Base-by-base conservation (phyloP, 805 yeast species). In the Pichia eremophila region DNA sequence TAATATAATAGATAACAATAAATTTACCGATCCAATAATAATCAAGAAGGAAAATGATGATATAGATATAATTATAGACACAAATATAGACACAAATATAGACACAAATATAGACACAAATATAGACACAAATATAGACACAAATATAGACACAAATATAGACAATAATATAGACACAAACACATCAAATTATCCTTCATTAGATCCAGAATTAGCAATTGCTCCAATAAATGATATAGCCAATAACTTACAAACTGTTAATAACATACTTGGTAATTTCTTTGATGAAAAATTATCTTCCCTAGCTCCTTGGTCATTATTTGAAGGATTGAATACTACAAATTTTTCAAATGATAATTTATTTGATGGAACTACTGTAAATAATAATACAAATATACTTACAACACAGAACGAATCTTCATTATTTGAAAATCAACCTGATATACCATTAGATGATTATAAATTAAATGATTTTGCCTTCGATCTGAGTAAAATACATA, bases 251-350 rank as follows among this genome's bases (percentile, higher is more conserved):
- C 50, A 53, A 43, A 48, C 46, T 29, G 49, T 54, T 37, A 47
- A 47, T 35, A 19, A 51, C 53, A 31, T 54, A 11, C 40, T 60
- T 12, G 62, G 49, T 19, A 47, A 49, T 14, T 46, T 58, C 11
- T 49, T 59, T 34, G 38, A 44, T 35, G 54, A 51, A 25, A 51
- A 55, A 27, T 39, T 44, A 22, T 17, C 49, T 17, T 17, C 31
- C 22, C 43, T 41, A n/a, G 47, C 51, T 27, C 52, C 61, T 8
- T 50, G 56, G 50, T 44, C 50, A 6, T 46, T 60, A 31, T 45
- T 57, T 10, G 54, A 57, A 39, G 60, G 57, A 27, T 34, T 57
- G 9, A 40, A n/a, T 6, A 27, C 9, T 29, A 34, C 17, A 14
- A 15, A 14, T 15, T 5, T 14, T 8, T 10, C n/a, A 11, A 19